Evolutionary conservation across 768 basidiomycete species (phyloP).

Genomic region (Lenzites betulinus): DNA sequence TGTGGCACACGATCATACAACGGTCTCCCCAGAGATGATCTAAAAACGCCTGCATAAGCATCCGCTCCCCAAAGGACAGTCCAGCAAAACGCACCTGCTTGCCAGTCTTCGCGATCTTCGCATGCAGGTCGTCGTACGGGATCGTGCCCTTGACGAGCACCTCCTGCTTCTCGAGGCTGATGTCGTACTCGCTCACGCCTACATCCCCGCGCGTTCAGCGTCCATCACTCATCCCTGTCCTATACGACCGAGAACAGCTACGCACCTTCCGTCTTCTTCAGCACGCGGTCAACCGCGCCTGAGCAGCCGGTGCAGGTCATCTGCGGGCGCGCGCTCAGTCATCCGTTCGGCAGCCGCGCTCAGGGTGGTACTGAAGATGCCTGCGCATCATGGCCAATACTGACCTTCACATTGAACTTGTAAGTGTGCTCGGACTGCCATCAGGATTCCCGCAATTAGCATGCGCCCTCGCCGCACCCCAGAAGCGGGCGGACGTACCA

Average conservation of each 20-base stretch:
- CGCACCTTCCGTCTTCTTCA: conserved; percentile 60
- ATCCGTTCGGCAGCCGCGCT: background rate
- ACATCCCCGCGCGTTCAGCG: background rate
- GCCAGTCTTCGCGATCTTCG: conserved; percentile 88
- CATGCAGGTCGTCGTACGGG: conserved; percentile 64
- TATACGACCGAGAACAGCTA: background rate
- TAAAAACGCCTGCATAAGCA: conserved; percentile 18
- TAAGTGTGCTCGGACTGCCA: conserved; percentile 49
- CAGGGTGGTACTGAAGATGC: no score
- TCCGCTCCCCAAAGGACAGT: background rate
- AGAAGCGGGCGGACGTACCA: conserved; percentile 17
- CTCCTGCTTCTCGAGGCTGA: conserved; percentile 69
- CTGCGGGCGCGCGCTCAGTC: conserved; percentile 38
- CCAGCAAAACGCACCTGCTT: conserved; percentile 62
- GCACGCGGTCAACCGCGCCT: conserved; percentile 73
- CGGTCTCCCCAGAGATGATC: conserved; percentile 50
- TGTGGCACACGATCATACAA: conserved; percentile 35
- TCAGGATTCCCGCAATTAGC: conserved; percentile 1
- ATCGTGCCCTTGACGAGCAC: conserved; percentile 67
- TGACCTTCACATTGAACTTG: conserved; percentile 83
- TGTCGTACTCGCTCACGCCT: conserved; percentile 61
- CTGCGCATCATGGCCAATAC: no score
- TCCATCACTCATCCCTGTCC: background rate
- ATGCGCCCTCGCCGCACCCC: background rate
- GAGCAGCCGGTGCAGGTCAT: conserved; percentile 91